phyloP scores from a whole-genome alignment of 352 stramenopile genomes.

The Detonula confervacea region DNA sequence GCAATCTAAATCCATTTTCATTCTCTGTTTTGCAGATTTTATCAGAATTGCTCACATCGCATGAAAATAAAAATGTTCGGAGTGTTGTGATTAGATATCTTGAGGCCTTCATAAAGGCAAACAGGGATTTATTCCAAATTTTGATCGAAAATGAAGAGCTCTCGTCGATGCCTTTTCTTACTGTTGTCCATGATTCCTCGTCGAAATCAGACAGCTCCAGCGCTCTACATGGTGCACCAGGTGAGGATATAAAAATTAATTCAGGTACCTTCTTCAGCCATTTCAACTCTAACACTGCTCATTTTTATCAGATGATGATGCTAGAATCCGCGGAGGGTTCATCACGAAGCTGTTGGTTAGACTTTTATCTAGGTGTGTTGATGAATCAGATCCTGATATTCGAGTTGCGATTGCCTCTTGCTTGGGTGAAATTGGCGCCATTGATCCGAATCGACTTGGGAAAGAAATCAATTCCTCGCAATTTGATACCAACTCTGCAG shows the following conservation, averaged over 20 bases:
- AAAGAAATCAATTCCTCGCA: slow-evolving; percentile 63
- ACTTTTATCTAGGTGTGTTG: slow-evolving; percentile 71
- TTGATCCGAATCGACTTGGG: slow-evolving; percentile 74
- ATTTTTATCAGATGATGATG: slow-evolving; percentile 31
- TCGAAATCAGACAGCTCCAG: slow-evolving; percentile 20
- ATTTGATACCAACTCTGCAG: slow-evolving; percentile 42
- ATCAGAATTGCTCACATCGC: slow-evolving; percentile 55
- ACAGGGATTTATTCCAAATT: slow-evolving; percentile 75
- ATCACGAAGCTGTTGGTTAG: slow-evolving; percentile 60
- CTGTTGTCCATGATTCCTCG: slow-evolving; percentile 62
- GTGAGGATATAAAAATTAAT: slow-evolving; percentile 21
- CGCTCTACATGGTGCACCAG: slow-evolving; percentile 1
- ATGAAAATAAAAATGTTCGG: slow-evolving; percentile 81
- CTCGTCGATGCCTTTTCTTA: slow-evolving; percentile 77
- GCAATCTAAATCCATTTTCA: too few species aligned
- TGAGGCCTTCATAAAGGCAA: slow-evolving; percentile 72
- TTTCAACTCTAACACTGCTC: background rate
- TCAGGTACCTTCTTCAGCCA: slow-evolving; percentile 6
- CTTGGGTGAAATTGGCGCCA: slow-evolving; percentile 84
- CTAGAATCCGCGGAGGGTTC: slow-evolving; percentile 46
- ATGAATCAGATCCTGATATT: slow-evolving; percentile 74
- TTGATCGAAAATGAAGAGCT: slow-evolving; percentile 78
- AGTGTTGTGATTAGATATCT: slow-evolving; percentile 72
- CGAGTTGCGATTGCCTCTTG: slow-evolving; percentile 73
- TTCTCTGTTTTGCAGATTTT: too few species aligned